phyloP scores from a whole-genome alignment of 768 basidiomycete species.

The Agrocybe chaxingu region DNA sequence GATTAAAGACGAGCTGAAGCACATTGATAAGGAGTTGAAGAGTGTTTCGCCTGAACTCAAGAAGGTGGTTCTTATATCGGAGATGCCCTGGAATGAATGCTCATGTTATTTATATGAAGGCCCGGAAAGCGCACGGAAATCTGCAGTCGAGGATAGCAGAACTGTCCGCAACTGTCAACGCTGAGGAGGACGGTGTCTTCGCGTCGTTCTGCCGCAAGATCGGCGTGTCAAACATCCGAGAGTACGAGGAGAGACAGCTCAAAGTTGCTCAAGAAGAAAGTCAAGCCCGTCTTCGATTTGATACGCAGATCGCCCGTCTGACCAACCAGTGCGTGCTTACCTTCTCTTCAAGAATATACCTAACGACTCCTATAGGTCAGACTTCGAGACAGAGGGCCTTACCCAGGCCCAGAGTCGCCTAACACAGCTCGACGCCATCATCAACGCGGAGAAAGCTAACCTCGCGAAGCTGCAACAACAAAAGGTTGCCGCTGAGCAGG shows the following conservation, averaged over 20 bases:
- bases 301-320: constrained; percentile 83
- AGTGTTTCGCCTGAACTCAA: constrained; percentile 65
- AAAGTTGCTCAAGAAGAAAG: constrained; percentile 87
- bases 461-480: constrained; percentile 53
- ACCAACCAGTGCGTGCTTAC: constrained; percentile 68
- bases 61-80: constrained; percentile 43
- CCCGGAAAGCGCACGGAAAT: constrained; percentile 45
- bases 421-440: constrained; percentile 45
- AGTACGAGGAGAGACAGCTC: constrained; percentile 91
- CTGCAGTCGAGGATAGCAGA: constrained; percentile 54
- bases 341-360: not conserved
- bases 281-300: constrained; percentile 76
- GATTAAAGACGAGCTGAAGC: constrained; percentile 80
- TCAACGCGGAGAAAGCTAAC: constrained; percentile 49
- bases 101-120: constrained; percentile 30
- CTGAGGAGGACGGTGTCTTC: constrained; percentile 81
- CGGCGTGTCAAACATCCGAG: constrained; percentile 76
- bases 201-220: constrained; percentile 76
- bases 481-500: constrained; percentile 50
- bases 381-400: constrained; percentile 81
- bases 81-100: not conserved
- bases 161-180: constrained; percentile 58
- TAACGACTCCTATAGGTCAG: constrained; percentile 46
- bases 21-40: constrained; percentile 69
- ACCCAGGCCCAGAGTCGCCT: constrained; percentile 62